Conservation (phyloP, 2,329 filamentous ascomycete species). For the Nemania sp. region DNA sequence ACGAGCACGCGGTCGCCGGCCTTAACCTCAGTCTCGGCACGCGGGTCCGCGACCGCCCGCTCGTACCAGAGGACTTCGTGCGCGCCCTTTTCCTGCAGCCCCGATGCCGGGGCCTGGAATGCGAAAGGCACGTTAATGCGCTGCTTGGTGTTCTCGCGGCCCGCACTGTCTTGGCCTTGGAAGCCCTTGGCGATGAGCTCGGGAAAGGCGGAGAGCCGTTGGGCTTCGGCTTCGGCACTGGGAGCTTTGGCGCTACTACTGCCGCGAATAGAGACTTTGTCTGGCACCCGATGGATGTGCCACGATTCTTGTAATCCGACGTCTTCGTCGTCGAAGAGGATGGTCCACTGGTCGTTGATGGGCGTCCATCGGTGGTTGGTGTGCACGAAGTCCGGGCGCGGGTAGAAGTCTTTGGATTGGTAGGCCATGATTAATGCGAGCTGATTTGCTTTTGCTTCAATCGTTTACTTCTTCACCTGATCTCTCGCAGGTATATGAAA, state of each 20-base stretch:
- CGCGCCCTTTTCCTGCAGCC: conserved; percentile 62
- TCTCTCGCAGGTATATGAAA: too few species aligned
- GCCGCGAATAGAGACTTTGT: conserved; percentile 40
- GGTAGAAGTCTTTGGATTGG: conserved; percentile 49
- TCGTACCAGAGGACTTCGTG: conserved; percentile 73
- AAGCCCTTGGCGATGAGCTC: conserved; percentile 53
- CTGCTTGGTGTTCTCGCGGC: conserved; percentile 48
- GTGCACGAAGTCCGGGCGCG: conserved; percentile 67
- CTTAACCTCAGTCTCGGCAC: conserved; percentile 46
- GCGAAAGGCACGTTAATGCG: conserved; percentile 66
- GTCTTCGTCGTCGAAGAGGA: conserved; percentile 68
- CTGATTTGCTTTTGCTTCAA: too few species aligned
- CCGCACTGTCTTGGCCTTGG: conserved; percentile 35
- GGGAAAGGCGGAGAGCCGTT: conserved; percentile 54
- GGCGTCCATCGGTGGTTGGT: conserved; percentile 58
- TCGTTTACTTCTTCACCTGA: too few species aligned
- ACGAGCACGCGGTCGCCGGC: conserved; percentile 50
- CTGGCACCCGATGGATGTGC: conserved; percentile 56
- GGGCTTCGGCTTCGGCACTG: conserved; percentile 44
- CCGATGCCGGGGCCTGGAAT: conserved; percentile 66
- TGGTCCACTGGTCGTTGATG: conserved; percentile 66
- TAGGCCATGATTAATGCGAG: too few species aligned
- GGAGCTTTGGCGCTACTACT: conserved; percentile 21
- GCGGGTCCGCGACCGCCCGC: conserved; percentile 53
- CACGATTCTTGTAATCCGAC: conserved; percentile 56